A percentile compares a stretch with the other conserved stretches of the same genome.
Conservation (phyloP, 805 yeast genomes). For the Cyberlindnera veronae region DNA sequence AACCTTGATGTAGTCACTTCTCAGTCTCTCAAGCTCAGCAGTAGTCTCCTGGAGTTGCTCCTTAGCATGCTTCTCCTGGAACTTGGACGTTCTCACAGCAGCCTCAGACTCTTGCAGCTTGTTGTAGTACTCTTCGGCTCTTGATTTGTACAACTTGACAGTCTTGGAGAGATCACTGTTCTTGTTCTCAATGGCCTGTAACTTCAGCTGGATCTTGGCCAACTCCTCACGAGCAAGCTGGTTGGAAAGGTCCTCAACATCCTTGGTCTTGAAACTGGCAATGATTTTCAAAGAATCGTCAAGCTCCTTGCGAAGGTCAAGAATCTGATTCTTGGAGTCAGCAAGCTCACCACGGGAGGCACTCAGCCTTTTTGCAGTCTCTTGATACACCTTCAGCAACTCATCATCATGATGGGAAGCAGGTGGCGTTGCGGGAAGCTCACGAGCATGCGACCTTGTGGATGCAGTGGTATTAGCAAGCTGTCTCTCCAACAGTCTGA, state of each 20-base stretch:
- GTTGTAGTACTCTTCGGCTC: slow-evolving; percentile 70
- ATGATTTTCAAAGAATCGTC: slow-evolving; percentile 34
- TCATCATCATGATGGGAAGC: slow-evolving; percentile 34
- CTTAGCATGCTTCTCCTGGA: slow-evolving; percentile 53
- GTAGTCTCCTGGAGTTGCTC: slow-evolving; percentile 52
- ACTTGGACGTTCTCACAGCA: slow-evolving; percentile 57
- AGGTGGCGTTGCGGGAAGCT: slow-evolving; percentile 3
- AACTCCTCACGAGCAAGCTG: slow-evolving; percentile 35
- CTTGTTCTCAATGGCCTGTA: slow-evolving; percentile 54
- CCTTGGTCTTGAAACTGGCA: slow-evolving; percentile 12
- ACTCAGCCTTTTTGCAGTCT: slow-evolving; percentile 42
- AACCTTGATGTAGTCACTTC: slow-evolving; percentile 50
- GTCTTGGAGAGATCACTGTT: slow-evolving; percentile 52
- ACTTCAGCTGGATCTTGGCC: slow-evolving; percentile 48
- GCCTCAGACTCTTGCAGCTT: slow-evolving; percentile 79
- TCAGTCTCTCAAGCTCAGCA: slow-evolving; percentile 41
- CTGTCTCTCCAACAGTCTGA: slow-evolving; percentile 38
- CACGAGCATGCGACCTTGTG: not conserved
- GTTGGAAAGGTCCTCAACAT: slow-evolving; percentile 18
- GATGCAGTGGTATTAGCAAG: slow-evolving; percentile 14
- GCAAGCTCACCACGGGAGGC: slow-evolving; percentile 42
- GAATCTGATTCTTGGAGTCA: slow-evolving; percentile 39
- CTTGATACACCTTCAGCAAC: slow-evolving; percentile 47
- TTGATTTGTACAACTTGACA: slow-evolving; percentile 57
- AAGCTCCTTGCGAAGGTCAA: slow-evolving; percentile 38